These are phyloP conservation scores for Lactuca sativa DNA, from an alignment of 129 eudicot species.

Conservation along the genomic window DNA sequence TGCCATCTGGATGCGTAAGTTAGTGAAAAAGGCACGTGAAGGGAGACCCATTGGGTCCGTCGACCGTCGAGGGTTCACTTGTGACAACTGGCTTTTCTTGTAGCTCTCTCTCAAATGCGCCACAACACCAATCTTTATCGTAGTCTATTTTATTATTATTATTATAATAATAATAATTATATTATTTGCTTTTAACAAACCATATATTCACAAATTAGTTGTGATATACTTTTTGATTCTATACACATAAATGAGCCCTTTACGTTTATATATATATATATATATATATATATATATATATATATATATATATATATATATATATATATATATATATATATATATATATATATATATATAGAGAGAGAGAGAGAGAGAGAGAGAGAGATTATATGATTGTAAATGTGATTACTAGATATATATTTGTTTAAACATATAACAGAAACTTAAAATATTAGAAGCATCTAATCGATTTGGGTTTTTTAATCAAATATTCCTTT, in stretches of 20 bases:
- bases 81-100: slow-evolving; percentile 48
- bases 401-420: too few relatives aligned
- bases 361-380: too few relatives aligned
- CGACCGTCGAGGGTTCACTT: slow-evolving; percentile 12
- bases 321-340: too few relatives aligned
- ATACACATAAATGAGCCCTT: neutral
- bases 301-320: too few relatives aligned
- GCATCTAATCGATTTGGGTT: neutral
- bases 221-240: too few relatives aligned
- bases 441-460: neutral
- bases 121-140: neutral
- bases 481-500: slow-evolving; percentile 18
- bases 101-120: slow-evolving; percentile 29
- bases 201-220: neutral
- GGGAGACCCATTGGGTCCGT: slow-evolving; percentile 34
- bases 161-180: too few relatives aligned
- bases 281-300: too few relatives aligned
- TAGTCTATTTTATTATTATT: too few relatives aligned
- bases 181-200: too few relatives aligned
- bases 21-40: slow-evolving; percentile 48
- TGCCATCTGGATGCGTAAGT: slow-evolving; percentile 39
- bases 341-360: too few relatives aligned
- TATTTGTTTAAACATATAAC: neutral
- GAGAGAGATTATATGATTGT: too few relatives aligned
- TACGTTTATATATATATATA: too few relatives aligned